Evolutionary conservation across 2,329 filamentous ascomycete genomes (phyloP).

Genomic region (Aspergillus versicolor): DNA sequence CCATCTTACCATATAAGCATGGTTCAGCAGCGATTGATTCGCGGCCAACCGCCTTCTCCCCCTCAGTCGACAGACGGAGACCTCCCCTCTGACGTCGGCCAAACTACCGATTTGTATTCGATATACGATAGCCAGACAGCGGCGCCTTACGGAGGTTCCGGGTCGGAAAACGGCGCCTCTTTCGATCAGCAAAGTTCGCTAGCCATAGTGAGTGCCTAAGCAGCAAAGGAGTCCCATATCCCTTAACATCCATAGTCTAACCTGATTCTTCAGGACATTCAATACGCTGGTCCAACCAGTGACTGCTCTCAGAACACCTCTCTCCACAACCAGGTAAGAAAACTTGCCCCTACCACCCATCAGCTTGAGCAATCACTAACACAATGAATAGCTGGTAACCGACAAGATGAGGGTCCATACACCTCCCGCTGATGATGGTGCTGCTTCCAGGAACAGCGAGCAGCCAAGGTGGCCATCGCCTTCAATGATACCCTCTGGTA

Average conservation of each 20-base stretch:
- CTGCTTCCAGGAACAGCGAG: constrained; percentile 9
- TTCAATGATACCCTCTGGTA: constrained; percentile 10
- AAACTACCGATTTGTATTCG: constrained; percentile 16
- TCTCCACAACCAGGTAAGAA: constrained; percentile 25
- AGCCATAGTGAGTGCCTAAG: constrained; percentile 22
- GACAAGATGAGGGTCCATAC: constrained; percentile 23
- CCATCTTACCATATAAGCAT: constrained; percentile 4
- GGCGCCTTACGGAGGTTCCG: constrained; percentile 8
- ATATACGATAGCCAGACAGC: constrained; percentile 9
- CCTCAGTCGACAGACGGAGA: constrained; percentile 29
- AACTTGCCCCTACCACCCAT: background rate
- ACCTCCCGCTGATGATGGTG: constrained; percentile 24
- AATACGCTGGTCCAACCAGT: constrained; percentile 11
- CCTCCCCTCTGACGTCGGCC: constrained; percentile 15
- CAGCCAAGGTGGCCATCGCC: constrained; percentile 21
- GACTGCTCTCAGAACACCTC: constrained; percentile 19
- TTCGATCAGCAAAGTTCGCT: constrained; percentile 13
- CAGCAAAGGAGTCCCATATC: background rate
- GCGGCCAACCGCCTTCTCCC: constrained; percentile 28
- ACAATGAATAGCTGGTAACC: constrained; percentile 16
- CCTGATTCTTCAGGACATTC: constrained; percentile 10
- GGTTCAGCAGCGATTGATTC: constrained; percentile 17
- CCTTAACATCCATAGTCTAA: background rate
- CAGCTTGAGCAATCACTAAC: background rate
- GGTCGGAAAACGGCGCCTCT: constrained; percentile 1